Evolutionary conservation across 1,284 basidiomycete genomes (phyloP), one percentile per base, ranked within the genome.

Genomic region (Naganishia albida): DNA sequence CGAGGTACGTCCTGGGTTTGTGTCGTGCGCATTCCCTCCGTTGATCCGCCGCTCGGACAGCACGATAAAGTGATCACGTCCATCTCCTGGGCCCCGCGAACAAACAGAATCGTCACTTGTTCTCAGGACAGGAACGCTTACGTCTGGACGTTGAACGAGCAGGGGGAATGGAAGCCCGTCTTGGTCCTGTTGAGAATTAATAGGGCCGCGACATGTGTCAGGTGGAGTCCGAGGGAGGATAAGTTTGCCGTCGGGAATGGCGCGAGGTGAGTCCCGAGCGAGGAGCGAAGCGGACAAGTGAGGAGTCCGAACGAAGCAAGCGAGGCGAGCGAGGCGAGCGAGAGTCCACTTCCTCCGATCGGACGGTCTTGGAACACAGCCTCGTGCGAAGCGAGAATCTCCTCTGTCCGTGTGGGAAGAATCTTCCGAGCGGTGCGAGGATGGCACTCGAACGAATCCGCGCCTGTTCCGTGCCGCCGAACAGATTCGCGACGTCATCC

Each of bases 91-190:
- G 96, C 95, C 2, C 93, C 93, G 10, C 85, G 86, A 72, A 91
- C 94, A 56, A 98, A 99, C 81, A 88, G 92, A 51, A 94, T 99
- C 80, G 96, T 99, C 39, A 98, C 95, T 13, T 93, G 93, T 72
- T 94, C 95, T 28, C 95, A 99, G 79, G 96, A 99, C 77, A 84
- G 96, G 56, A 99, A 99, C 77, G 96, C 96, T 15, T 99, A 99
- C 76, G 96, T 99, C 34, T 99, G 96, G 96, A 88, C 90, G 63
- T 87, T 89, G 71, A 86, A 85, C 16, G 87, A 91, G 72, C 83
- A 88, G 4, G 82, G 84, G 67, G 75, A 85, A 62, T 99, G 96
- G 96, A 95, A 95, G 80, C 96, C 96, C 2, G 97, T 94, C 0
- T 84, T 99, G n/a, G 96, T 99, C 15, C 80, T 99, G 53, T 84